phyloP scores from a whole-genome alignment of 2,329 filamentous ascomycete species.

The Periconia sp. region DNA sequence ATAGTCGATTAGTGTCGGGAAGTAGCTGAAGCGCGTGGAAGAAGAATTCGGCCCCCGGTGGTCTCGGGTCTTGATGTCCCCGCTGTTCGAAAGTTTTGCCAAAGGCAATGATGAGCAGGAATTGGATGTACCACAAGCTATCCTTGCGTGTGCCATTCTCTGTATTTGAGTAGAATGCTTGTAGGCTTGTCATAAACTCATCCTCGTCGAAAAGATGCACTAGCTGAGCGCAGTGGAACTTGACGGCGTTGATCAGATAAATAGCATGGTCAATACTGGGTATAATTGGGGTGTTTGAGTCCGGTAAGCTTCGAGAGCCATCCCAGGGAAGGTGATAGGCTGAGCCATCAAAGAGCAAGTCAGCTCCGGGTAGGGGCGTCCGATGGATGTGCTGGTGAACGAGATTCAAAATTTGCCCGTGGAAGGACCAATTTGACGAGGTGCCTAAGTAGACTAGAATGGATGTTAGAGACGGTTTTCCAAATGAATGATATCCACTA shows the following conservation, averaged over 20 bases:
- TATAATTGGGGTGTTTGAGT: constrained; percentile 46
- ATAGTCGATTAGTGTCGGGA: constrained; percentile 53
- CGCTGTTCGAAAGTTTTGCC: constrained; percentile 60
- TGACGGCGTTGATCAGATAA: constrained; percentile 62
- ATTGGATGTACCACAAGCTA: constrained; percentile 60
- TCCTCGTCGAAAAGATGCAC: constrained; percentile 63
- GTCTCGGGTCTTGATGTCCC: constrained; percentile 35
- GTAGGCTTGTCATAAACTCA: constrained; percentile 55
- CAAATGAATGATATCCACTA: neutral
- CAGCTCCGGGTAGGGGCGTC: constrained; percentile 50
- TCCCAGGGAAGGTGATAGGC: constrained; percentile 62
- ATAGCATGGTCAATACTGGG: constrained; percentile 60
- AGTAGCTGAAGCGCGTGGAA: constrained; percentile 66
- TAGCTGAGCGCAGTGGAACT: constrained; percentile 62
- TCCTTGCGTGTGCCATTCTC: constrained; percentile 30
- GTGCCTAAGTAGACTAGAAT: constrained; percentile 58
- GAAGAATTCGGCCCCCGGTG: constrained; percentile 64
- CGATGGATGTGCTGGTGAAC: constrained; percentile 56
- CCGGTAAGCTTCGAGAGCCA: constrained; percentile 40
- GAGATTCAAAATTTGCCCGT: constrained; percentile 56
- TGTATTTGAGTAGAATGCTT: constrained; percentile 49
- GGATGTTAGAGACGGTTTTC: constrained; percentile 1
- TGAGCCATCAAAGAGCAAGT: constrained; percentile 58
- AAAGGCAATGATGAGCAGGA: constrained; percentile 60
- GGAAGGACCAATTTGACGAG: constrained; percentile 64